Percentiles rank a stretch among this genome's conserved stretches.
phyloP scores from a whole-genome alignment of 2,329 filamentous ascomycete genomes.

The Fusarium multiceps region DNA sequence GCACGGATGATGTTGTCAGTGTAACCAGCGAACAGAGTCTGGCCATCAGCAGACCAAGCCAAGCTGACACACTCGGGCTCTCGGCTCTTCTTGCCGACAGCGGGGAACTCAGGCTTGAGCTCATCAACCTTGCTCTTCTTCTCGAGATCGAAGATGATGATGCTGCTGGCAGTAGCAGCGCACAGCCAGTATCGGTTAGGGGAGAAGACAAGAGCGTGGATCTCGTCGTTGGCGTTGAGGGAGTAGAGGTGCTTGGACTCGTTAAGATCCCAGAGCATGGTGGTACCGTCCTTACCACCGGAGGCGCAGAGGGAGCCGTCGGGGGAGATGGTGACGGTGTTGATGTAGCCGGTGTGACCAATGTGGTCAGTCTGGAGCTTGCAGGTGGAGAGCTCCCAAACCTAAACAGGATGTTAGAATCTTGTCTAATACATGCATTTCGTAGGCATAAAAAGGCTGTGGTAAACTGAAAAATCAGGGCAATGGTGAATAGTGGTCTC shows the following conservation, averaged over 20 bases:
- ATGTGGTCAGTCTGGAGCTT: conserved; percentile 99
- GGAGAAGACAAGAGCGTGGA: conserved; percentile 99
- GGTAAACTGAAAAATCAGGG: conserved; percentile 71
- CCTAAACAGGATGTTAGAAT: conserved; percentile 64
- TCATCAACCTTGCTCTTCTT: conserved; percentile 99
- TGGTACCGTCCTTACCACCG: conserved; percentile 99
- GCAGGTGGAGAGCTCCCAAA: conserved; percentile 99
- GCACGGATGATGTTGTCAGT: conserved; percentile 99
- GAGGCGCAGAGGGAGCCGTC: conserved; percentile 99
- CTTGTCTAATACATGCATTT: neutral
- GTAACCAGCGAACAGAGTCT: conserved; percentile 99
- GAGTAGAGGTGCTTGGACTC: conserved; percentile 99
- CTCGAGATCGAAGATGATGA: conserved; percentile 99
- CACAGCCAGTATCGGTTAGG: conserved; percentile 99
- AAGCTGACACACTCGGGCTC: conserved; percentile 98
- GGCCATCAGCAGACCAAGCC: conserved; percentile 97
- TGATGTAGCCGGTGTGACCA: conserved; percentile 99
- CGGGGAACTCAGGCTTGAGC: conserved; percentile 98
- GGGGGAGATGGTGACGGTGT: conserved; percentile 99
- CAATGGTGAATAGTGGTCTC: conserved; percentile 94
- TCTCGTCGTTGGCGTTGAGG: conserved; percentile 98
- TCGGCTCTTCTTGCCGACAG: conserved; percentile 98
- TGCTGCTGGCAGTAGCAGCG: conserved; percentile 95
- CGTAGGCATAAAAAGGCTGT: conserved; percentile 7
- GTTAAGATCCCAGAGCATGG: conserved; percentile 99